Evolutionary conservation across 129 eudicot genomes (phyloP), one percentile per base, ranked within the genome.

Genomic region (Arctium lappa): DNA sequence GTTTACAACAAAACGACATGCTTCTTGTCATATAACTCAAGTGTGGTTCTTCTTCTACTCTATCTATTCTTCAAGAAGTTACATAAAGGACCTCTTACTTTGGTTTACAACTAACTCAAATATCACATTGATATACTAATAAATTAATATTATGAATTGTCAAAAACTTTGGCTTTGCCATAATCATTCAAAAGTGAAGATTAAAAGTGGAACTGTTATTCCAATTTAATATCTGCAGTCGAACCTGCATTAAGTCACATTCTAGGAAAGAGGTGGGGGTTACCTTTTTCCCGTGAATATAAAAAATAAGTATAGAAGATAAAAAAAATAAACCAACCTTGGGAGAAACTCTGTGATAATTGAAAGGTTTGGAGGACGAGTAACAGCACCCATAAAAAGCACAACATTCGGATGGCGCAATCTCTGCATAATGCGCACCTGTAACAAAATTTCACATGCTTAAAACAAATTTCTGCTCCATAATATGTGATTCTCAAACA

Each of bases 361-460:
- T 27, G 99, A 96, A 69, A 96, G 99, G 81, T 93, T 88, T 53
- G 99, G 99, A 65, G 99, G 98, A 6, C 99, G 95, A 82, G 99
- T 96, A 77, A 96, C 98, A 83, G 99, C 99, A 83, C 99, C 99
- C 99, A 95, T 91, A 85, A 95, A 95, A 76, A 91, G 93, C 82
- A 95, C 99, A 63, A 95, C 95, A 87, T 96, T 96, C 40, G 98
- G 99, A 91, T 96, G 98, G 74, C 99, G 95, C 84, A 93, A 87
- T 88, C 98, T 89, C 30, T 91, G 99, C 99, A 96, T 96, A 70
- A 96, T 96, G 56, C 98, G 94, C 71, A 96, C 99, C 99, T 96
- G 87, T 44, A 40, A 90, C 22, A 63, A 63, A 42, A 78, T 60
- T 44, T 62, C 48, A 39, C 53, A 13, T 50, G 33, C 69, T 73